Evolutionary conservation across 116 monocot genomes (phyloP), one percentile per base, ranked within the genome.

Genomic region (Cymodocea nodosa): DNA sequence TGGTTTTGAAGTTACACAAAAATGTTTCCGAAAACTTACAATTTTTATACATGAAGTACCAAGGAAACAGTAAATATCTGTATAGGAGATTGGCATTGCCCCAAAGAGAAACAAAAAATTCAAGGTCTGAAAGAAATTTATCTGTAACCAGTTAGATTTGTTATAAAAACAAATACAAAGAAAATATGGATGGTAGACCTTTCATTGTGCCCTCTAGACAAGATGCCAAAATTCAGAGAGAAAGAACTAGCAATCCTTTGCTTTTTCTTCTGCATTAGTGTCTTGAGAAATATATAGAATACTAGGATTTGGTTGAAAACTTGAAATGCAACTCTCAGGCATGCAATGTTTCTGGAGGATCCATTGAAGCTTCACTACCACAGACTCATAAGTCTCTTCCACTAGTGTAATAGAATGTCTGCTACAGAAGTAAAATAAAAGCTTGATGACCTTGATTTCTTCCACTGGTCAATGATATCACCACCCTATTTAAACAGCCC

Each of bases 401-500:
- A 85, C 25, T 58, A 90, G 76, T 49, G 83, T 76, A 76, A 87
- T 73, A 63, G 71, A 75, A 50, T 90, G 74, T 65, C 74, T 81
- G 20, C 65, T 65, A 51, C 83, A 95, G 13, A 58, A 51, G 72
- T 79, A 39, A 78, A 35, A 63, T 87, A 81, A 56, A 90, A 84
- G 23, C 84, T 77, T 4, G 68, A 63, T 19, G 56, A 74, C 37
- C 79, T 84, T 25, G 85, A 83, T 58, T 80, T 69, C 66, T 63
- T 81, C 95, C 95, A 90, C 60, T 90, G 77, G 48, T 85, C 83
- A n/a, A 95, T 71, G 20, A 87, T 70, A 37, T 85, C 80, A 59
- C 79, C 80, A 66, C 81, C 91, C 72, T 95, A 90, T 72, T 90
- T 87, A 48, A 80, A 66, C 51, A 78, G 69, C 25, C 74, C 85